Conservation (phyloP, 2,329 filamentous ascomycete species). For the Beauveria australis region DNA sequence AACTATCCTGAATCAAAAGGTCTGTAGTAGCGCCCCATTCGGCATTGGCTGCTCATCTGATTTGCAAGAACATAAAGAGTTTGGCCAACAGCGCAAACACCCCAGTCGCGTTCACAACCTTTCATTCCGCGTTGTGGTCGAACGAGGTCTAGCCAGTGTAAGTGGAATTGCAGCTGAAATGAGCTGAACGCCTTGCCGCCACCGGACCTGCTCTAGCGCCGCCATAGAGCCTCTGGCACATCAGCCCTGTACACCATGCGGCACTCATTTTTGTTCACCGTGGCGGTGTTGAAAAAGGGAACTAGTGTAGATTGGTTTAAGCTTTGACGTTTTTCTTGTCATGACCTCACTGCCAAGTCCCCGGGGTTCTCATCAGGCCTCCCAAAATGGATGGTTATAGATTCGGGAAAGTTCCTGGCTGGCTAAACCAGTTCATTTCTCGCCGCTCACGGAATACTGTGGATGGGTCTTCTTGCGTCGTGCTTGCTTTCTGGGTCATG, state of each 20-base stretch:
- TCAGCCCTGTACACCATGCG: neutral
- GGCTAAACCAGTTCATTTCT: slow-evolving; percentile 2
- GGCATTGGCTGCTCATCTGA: neutral
- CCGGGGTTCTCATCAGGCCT: slow-evolving; percentile 15
- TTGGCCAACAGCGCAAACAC: neutral
- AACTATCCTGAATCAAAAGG: neutral
- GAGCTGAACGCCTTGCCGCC: slow-evolving; percentile 9
- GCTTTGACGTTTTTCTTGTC: neutral
- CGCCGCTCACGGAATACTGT: neutral
- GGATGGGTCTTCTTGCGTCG: neutral
- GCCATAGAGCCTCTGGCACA: neutral
- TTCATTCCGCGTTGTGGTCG: neutral
- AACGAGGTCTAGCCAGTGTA: slow-evolving; percentile 1
- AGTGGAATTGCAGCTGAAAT: slow-evolving; percentile 6
- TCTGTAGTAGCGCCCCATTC: neutral
- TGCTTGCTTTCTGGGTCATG: neutral
- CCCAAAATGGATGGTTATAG: slow-evolving; percentile 18
- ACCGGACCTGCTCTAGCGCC: neutral
- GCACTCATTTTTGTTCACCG: neutral
- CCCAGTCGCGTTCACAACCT: neutral
- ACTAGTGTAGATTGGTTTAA: neutral
- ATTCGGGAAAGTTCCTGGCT: slow-evolving; percentile 13
- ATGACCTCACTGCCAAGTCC: slow-evolving; percentile 3
- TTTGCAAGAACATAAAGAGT: neutral
- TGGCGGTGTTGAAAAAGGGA: neutral